Conservation (phyloP, 2,329 filamentous ascomycete genomes). For the Aquanectria penicillioides region DNA sequence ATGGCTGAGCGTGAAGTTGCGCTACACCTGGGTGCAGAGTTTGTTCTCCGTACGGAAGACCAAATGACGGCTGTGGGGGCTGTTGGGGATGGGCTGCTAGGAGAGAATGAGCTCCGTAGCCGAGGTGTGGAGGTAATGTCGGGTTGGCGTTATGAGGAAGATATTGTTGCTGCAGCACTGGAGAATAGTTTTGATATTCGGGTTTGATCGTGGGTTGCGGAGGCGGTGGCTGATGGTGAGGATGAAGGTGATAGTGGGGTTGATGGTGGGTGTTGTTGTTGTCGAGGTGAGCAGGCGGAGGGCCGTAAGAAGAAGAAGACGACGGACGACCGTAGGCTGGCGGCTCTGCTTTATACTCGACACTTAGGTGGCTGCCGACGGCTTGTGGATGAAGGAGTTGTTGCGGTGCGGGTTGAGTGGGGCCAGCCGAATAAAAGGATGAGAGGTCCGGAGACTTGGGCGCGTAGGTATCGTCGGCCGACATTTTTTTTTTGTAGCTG, state of each 20-base stretch:
- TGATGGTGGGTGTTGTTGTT: constrained; percentile 40
- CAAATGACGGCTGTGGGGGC: constrained; percentile 31
- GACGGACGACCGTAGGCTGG: constrained; percentile 38
- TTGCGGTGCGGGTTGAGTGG: constrained; percentile 49
- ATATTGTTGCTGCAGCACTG: constrained; percentile 33
- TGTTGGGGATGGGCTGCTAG: constrained; percentile 22
- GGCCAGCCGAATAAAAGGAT: constrained; percentile 59
- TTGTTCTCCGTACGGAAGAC: constrained; percentile 28
- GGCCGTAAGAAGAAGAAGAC: constrained; percentile 36
- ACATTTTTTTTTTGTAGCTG: constrained; percentile 49
- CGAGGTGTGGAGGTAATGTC: constrained; percentile 1
- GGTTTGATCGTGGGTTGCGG: constrained; percentile 29
- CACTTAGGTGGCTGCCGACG: constrained; percentile 41
- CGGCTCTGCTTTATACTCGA: constrained; percentile 48
- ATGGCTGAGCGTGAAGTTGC: constrained; percentile 28
- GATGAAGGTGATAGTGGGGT: constrained; percentile 37
- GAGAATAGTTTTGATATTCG: constrained; percentile 38
- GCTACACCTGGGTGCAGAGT: constrained; percentile 17
- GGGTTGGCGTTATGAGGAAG: constrained; percentile 21
- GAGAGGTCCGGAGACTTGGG: constrained; percentile 70
- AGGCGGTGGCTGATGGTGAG: constrained; percentile 40
- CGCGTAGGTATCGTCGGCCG: constrained; percentile 64
- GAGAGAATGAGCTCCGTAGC: constrained; percentile 24
- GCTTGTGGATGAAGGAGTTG: constrained; percentile 45
- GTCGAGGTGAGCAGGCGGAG: constrained; percentile 32